These are phyloP conservation scores for Lasiosphaeria miniovina DNA, from an alignment of 495 filamentous ascomycete genomes.

Conservation along the genomic window DNA sequence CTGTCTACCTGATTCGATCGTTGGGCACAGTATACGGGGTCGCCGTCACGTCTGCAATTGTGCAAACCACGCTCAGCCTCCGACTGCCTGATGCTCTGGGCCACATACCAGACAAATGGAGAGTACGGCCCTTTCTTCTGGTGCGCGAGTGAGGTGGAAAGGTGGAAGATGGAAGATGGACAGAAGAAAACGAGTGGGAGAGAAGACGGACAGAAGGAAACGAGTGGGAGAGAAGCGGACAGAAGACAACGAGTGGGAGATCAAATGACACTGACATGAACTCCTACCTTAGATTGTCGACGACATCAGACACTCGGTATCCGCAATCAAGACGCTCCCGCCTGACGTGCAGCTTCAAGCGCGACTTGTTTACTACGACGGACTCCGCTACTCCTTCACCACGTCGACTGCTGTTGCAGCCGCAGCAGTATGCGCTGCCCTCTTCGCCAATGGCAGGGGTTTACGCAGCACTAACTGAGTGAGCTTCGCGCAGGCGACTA, in stretches of 20 bases:
- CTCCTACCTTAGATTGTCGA: slow-evolving; percentile 47
- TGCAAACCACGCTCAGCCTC: slow-evolving; percentile 60
- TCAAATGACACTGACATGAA: slow-evolving; percentile 16
- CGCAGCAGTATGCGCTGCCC: slow-evolving; percentile 47
- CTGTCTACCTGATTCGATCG: slow-evolving; percentile 60
- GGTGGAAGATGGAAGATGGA: background rate
- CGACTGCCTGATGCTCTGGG: slow-evolving; percentile 55
- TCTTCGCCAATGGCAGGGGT: slow-evolving; percentile 50
- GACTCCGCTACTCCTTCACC: slow-evolving; percentile 53
- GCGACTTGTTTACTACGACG: slow-evolving; percentile 57
- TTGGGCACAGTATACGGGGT: slow-evolving; percentile 64
- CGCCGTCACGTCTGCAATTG: slow-evolving; percentile 58
- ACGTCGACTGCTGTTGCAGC: slow-evolving; percentile 51
- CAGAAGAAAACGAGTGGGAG: background rate
- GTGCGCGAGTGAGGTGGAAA: background rate
- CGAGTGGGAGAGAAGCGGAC: background rate
- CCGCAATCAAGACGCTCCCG: slow-evolving; percentile 51
- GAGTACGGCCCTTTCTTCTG: slow-evolving; percentile 50
- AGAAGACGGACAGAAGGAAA: background rate
- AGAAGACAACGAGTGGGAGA: background rate
- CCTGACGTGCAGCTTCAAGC: slow-evolving; percentile 59
- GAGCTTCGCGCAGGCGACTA: background rate
- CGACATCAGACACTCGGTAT: slow-evolving; percentile 60
- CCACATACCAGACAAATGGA: slow-evolving; percentile 64
- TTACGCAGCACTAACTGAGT: slow-evolving; percentile 35